Percentiles rank a stretch among this genome's conserved stretches.
Evolutionary conservation across 768 basidiomycete genomes (phyloP).

Genomic region (Antrodiella citrinella): DNA sequence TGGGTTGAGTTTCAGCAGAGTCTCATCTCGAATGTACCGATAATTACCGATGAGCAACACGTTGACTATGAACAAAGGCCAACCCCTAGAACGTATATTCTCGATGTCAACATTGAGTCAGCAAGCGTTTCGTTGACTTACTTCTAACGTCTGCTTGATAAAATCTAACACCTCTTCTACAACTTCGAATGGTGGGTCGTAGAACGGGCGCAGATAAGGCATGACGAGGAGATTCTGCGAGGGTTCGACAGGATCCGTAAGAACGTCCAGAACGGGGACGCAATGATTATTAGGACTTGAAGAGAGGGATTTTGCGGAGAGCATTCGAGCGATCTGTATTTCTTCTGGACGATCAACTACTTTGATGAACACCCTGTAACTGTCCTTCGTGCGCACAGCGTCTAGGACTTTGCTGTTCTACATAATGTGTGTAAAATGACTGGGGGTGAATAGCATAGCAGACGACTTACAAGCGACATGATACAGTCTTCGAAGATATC

Average conservation of each 20-base stretch:
- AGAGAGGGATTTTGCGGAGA: constrained; percentile 13
- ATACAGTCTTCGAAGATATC: constrained; percentile 9
- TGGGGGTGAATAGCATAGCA: neutral
- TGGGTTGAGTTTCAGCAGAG: constrained; percentile 25
- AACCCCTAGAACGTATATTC: constrained; percentile 7
- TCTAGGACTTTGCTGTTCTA: constrained; percentile 3
- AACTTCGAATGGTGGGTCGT: constrained; percentile 23
- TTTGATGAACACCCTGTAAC: constrained; percentile 4
- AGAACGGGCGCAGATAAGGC: constrained; percentile 21
- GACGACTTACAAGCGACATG: neutral
- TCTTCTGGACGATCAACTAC: constrained; percentile 5
- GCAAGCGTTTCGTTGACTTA: constrained; percentile 1
- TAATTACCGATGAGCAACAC: constrained; percentile 13
- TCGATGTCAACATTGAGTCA: neutral
- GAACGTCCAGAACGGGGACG: constrained; percentile 14
- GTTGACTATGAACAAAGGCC: constrained; percentile 8
- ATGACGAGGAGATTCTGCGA: constrained; percentile 18
- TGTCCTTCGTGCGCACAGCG: constrained; percentile 2
- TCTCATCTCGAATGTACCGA: constrained; percentile 25
- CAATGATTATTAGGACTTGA: constrained; percentile 19
- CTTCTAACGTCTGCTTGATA: constrained; percentile 27
- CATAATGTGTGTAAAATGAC: neutral
- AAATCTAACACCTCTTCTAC: constrained; percentile 29
- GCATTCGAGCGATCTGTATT: constrained; percentile 11
- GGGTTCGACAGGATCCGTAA: constrained; percentile 8